Evolutionary conservation across 306 rosid species (phyloP).

Genomic region (Citrullus colocynthis): DNA sequence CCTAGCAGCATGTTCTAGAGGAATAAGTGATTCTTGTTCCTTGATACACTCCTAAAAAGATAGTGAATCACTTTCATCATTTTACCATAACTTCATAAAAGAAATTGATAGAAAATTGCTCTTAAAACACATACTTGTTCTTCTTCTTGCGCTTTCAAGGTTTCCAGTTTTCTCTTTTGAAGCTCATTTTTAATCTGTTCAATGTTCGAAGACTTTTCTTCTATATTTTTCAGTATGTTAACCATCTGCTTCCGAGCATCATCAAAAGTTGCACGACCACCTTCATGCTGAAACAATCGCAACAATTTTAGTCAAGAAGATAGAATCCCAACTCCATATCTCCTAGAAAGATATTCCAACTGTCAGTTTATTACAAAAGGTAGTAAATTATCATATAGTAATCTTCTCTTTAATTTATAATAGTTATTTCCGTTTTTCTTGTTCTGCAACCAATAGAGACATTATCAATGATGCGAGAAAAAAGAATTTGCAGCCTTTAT

Average conservation of each 20-base stretch:
- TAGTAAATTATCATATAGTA: background rate
- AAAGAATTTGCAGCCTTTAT: background rate
- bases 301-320: background rate
- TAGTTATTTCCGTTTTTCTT: background rate
- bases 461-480: background rate
- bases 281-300: slow-evolving; percentile 58
- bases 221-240: slow-evolving; percentile 37
- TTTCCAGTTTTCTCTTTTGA: slow-evolving; percentile 53
- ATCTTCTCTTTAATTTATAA: background rate
- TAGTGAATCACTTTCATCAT: slow-evolving; percentile 11
- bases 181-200: slow-evolving; percentile 41
- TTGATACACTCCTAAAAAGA: slow-evolving; percentile 46
- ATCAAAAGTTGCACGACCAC: slow-evolving; percentile 50
- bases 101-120: background rate
- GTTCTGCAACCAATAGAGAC: background rate
- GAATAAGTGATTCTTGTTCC: slow-evolving; percentile 70
- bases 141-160: slow-evolving; percentile 44
- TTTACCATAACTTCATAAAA: background rate
- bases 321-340: background rate
- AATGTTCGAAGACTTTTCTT: slow-evolving; percentile 36
- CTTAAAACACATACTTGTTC: slow-evolving; percentile 51
- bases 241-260: slow-evolving; percentile 66
- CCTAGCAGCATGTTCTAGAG: slow-evolving; percentile 87
- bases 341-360: background rate
- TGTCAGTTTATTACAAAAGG: background rate